phyloP scores from a whole-genome alignment of 306 rosid species.

The Pterocarpus macrocarpus region DNA sequence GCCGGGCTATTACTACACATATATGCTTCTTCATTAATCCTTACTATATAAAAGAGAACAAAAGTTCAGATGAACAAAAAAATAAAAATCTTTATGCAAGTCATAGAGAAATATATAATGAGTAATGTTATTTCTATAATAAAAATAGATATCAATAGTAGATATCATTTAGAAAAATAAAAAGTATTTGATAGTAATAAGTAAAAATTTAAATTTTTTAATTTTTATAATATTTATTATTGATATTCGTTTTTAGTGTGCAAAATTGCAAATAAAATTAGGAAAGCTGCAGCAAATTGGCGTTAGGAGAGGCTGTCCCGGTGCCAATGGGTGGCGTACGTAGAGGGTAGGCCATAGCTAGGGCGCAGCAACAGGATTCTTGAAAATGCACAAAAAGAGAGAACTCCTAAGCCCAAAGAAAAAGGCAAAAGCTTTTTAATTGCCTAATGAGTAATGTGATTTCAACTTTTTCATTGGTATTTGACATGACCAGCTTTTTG shows the following conservation, averaged over 20 bases:
- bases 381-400: conserved; percentile 44
- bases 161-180: too few relatives aligned
- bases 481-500: conserved; percentile 62
- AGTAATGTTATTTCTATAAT: too few relatives aligned
- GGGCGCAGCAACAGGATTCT: conserved; percentile 31
- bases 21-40: neutral
- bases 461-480: conserved; percentile 60
- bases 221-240: too few relatives aligned
- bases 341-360: conserved; percentile 13
- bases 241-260: too few relatives aligned
- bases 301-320: neutral
- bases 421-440: conserved; percentile 22
- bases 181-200: too few relatives aligned
- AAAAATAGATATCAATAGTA: too few relatives aligned
- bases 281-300: too few relatives aligned
- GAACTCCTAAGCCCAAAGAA: conserved; percentile 23
- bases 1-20: neutral
- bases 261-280: too few relatives aligned
- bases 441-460: conserved; percentile 38
- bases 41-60: neutral
- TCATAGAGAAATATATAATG: too few relatives aligned
- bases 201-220: too few relatives aligned
- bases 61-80: too few relatives aligned
- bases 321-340: neutral
- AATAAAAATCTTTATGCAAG: too few relatives aligned